Evolutionary conservation across 345 rosid species (phyloP).

Genomic region (Lepidium sativum): DNA sequence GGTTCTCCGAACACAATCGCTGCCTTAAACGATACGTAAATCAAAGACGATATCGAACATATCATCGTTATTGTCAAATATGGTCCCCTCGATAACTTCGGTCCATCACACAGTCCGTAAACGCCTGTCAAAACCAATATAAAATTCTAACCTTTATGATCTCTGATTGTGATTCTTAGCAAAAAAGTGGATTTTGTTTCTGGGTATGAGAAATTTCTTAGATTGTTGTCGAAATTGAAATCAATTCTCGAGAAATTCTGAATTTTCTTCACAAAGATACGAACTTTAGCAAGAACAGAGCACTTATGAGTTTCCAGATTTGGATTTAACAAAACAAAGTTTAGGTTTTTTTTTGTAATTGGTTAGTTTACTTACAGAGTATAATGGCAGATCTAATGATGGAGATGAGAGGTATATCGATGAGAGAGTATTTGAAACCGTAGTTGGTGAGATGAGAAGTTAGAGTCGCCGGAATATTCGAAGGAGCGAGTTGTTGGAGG

Average conservation of each 20-base stretch:
- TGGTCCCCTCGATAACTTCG: constrained; percentile 68
- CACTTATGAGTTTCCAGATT: not conserved
- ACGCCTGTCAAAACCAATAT: constrained; percentile 41
- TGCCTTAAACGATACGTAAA: constrained; percentile 69
- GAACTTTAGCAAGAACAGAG: constrained; percentile 8
- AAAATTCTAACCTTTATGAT: not conserved
- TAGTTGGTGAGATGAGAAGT: constrained; percentile 31
- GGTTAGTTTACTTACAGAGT: constrained; percentile 52
- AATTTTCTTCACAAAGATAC: not conserved
- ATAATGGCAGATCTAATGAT: constrained; percentile 74
- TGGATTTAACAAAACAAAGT: not conserved
- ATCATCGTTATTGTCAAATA: constrained; percentile 62
- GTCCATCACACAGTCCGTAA: constrained; percentile 82
- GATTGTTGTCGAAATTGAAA: too few species aligned
- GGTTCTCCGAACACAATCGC: constrained; percentile 47
- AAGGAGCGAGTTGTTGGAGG: constrained; percentile 6
- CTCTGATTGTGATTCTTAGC: not conserved
- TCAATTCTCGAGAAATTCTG: not conserved
- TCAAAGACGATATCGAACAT: constrained; percentile 61
- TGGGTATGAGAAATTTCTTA: not conserved
- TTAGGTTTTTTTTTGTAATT: not conserved
- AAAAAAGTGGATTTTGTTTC: not conserved
- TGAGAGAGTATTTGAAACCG: constrained; percentile 65
- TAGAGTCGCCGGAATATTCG: constrained; percentile 7
- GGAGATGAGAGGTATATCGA: constrained; percentile 81